These are phyloP conservation scores for Piper longum DNA, from an alignment of 164 flowering plant species.

Conservation along the genomic window DNA sequence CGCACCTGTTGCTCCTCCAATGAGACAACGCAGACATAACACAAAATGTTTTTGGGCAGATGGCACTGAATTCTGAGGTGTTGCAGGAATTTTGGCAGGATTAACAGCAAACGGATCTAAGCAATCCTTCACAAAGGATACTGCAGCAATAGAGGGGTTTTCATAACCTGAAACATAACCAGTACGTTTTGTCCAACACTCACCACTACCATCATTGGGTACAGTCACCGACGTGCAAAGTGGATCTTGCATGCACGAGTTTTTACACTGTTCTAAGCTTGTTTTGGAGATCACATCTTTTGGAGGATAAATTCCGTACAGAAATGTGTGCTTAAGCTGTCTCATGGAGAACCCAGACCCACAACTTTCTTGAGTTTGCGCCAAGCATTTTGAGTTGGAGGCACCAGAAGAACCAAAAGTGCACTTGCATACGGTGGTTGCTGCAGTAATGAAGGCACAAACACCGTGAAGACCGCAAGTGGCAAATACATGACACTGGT, in stretches of 20 bases:
- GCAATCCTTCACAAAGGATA: constrained; percentile 56
- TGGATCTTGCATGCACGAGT: constrained; percentile 31
- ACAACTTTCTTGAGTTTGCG: constrained; percentile 27
- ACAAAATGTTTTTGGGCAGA: constrained; percentile 4
- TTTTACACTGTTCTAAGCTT: constrained; percentile 31
- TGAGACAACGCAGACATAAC: constrained; percentile 28
- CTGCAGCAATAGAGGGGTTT: constrained; percentile 28
- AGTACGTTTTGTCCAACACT: constrained; percentile 36
- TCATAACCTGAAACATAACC: constrained; percentile 36
- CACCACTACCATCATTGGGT: constrained; percentile 39
- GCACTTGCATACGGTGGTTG: constrained; percentile 36
- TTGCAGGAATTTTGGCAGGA: constrained; percentile 10
- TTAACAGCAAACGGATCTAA: constrained; percentile 46
- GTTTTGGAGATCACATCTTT: constrained; percentile 24
- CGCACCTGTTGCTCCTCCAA: constrained; percentile 33
- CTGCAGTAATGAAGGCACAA: constrained; percentile 24
- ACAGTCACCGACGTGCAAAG: constrained; percentile 48
- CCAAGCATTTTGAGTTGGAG: constrained; percentile 31
- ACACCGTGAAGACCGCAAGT: constrained; percentile 44
- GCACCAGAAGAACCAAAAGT: constrained; percentile 17
- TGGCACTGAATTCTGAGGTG: constrained; percentile 7
- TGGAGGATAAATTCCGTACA: constrained; percentile 57
- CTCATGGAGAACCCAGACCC: constrained; percentile 24
- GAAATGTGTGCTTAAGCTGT: constrained; percentile 24
- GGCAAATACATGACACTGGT: constrained; percentile 66